Evolutionary conservation across 192 early-diverging fungal genomes (phyloP), one percentile per base, ranked within the genome.

Genomic region (Linderina pennispora): DNA sequence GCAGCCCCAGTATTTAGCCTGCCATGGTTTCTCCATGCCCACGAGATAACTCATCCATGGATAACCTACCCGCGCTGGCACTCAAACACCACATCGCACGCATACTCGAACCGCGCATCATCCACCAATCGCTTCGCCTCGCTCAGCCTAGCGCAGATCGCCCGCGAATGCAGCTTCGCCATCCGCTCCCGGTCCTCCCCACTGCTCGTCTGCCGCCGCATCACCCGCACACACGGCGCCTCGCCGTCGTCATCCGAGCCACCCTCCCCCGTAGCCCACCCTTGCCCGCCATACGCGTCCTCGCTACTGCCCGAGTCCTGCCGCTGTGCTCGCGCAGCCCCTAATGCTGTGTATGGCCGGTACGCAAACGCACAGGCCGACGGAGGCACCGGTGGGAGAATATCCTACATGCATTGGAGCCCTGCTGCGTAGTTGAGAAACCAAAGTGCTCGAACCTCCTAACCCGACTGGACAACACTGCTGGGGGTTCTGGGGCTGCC

Each of bases 31-130:
- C 18, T 23, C 7, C 1, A 9, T 22, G 5, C 24, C 8, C 14
- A 24, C 0, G 26, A 42, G 26, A 26, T 14, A 4, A 22, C 8
- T 15, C 8, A 6, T 15, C 36, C 4, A 6, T 17, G 36, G 14
- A 19, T 24, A 2, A 23, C 55, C 45, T 64, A 71, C 67, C 69
- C 69, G 36, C 69, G 53, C 38, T 73, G 69, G 36, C 69, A 65
- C 38, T 73, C 69, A 16, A 54, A 61, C 26, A 73, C 40, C 7
- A 56, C 62, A 18, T 73, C 69, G 48, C 69, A 65, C 1, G 55
- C 40, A 36, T 65, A 73, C 28, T 73, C 69, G 44, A 45, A 73
- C 11, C 46, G 28, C 10, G 6, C 13, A 38, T 65, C 63, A 36
- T 73, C 63, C 10, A 73, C 47, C 16, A 73, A 42, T 19, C 51